A percentile compares a stretch with the other conserved stretches of the same genome.
Conservation (phyloP, 2,329 filamentous ascomycete genomes). For the Chaetomium sp. region DNA sequence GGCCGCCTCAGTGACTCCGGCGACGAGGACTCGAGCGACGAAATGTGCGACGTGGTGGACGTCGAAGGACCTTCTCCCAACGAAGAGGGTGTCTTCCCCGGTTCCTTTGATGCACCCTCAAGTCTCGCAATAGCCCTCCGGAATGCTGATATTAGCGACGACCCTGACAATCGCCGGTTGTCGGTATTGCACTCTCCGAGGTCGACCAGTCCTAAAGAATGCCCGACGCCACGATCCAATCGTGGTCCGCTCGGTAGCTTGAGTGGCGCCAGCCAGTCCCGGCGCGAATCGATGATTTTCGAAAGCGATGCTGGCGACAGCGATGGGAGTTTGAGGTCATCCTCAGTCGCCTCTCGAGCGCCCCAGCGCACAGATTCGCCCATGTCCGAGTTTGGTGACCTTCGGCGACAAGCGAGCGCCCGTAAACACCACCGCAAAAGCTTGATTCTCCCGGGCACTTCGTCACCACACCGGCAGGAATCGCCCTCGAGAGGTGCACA, state of each 20-base stretch:
- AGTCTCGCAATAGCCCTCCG: conserved; percentile 50
- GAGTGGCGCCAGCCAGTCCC: conserved; percentile 56
- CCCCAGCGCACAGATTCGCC: conserved; percentile 79
- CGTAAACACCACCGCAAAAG: conserved; percentile 82
- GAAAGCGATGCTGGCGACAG: conserved; percentile 83
- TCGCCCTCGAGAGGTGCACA: conserved; percentile 68
- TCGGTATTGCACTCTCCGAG: conserved; percentile 69
- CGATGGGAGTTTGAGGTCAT: conserved; percentile 80
- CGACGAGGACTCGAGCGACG: conserved; percentile 40
- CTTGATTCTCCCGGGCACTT: conserved; percentile 70
- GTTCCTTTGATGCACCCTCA: conserved; percentile 53
- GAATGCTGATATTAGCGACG: conserved; percentile 36
- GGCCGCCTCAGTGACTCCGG: conserved; percentile 77
- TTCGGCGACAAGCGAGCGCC: conserved; percentile 70
- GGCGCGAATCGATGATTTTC: conserved; percentile 69
- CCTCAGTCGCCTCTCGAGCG: conserved; percentile 62
- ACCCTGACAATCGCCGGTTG: conserved; percentile 34
- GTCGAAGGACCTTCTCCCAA: conserved; percentile 34
- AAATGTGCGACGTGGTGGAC: conserved; percentile 35
- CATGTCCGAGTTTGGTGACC: conserved; percentile 72
- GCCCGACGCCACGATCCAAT: conserved; percentile 83
- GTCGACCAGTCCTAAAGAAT: conserved; percentile 85
- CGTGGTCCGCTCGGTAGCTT: conserved; percentile 53
- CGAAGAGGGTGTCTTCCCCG: conserved; percentile 50
- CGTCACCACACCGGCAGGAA: conserved; percentile 77